Percentiles rank a stretch among this genome's conserved stretches.
These are phyloP conservation scores for Berkeleyomyces rouxiae DNA, from an alignment of 2,329 filamentous ascomycete species.

Conservation along the genomic window DNA sequence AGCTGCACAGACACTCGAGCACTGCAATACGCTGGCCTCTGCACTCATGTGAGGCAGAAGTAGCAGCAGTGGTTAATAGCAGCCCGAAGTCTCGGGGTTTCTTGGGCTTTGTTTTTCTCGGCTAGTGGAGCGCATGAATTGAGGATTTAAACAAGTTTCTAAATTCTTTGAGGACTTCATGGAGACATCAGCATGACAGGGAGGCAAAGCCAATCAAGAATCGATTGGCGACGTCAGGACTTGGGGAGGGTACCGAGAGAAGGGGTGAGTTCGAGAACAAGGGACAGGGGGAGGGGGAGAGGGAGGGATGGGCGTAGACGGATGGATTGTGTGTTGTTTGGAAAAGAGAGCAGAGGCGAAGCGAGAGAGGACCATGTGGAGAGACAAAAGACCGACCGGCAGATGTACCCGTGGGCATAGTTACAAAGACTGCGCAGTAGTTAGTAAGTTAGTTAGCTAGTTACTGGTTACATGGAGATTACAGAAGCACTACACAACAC, in stretches of 20 bases:
- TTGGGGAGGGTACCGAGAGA: too few relatives aligned
- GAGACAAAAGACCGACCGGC: not conserved
- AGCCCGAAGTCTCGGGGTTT: too few relatives aligned
- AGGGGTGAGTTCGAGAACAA: not conserved
- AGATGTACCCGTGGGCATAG: too few relatives aligned
- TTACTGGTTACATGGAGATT: too few relatives aligned
- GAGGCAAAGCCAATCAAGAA: not conserved
- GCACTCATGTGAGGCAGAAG: not conserved
- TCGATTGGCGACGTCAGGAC: too few relatives aligned
- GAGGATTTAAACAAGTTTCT: constrained; percentile 1
- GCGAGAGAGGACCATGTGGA: not conserved
- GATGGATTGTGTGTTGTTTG: too few relatives aligned
- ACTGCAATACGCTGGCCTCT: not conserved
- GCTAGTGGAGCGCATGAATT: not conserved
- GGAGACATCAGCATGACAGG: not conserved
- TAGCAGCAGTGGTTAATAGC: not conserved
- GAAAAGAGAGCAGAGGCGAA: too few relatives aligned
- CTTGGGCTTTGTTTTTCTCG: not conserved
- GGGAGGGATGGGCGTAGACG: too few relatives aligned
- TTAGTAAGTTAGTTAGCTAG: too few relatives aligned
- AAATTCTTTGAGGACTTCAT: not conserved
- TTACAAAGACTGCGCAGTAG: too few relatives aligned
- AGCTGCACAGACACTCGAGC: not conserved
- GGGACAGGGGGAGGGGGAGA: not conserved
- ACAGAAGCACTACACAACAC: not conserved